Evolutionary conservation across 257 asterid species (phyloP), one percentile per base, ranked within the genome.

Genomic region (Schizonepeta tenuifolia): DNA sequence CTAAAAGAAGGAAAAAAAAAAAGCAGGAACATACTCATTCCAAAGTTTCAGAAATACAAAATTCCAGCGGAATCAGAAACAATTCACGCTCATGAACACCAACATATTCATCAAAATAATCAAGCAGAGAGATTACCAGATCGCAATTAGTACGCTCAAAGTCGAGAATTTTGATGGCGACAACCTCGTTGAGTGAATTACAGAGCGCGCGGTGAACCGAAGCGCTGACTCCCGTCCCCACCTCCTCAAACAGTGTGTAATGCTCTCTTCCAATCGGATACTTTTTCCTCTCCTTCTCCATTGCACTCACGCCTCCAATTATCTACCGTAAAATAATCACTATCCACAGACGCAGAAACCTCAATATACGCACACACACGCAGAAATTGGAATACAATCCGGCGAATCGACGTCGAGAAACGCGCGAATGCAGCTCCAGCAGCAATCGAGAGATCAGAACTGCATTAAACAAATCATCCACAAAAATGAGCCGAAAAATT

Each of bases 211-310:
- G 97, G 77, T 91, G 87, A 77, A 93, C 97, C 21, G 94, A 85
- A 22, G 98, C 98, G 77, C 97, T 93, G 15, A 77, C 98, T n/a
- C 97, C 98, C 1, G 81, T 87, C 15, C 98, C 98, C 13, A 93
- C 90, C 84, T 87, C 97, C 85, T 93, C 98, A 65, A 53, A 86
- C 77, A 89, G 67, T 7, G 87, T 79, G 72, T 93, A 93, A 77
- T 86, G 80, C 79, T 91, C 96, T 40, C 92, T 92, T 50, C 98
- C 96, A 38, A 93, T 89, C n/a, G 97, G 98, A 76, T 90, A 93
- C 87, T 86, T 89, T 86, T 84, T 91, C 85, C 78, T 89, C 77
- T 93, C 98, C 91, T 80, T 88, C 56, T 69, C 88, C 88, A 83
- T 85, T 51, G 17, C 53, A 44, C 65, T 43, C 65, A 24, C 49